A percentile compares a stretch with the other conserved stretches of the same genome.
These are phyloP conservation scores for Pueraria montana DNA, from an alignment of 306 rosid species.

Conservation along the genomic window DNA sequence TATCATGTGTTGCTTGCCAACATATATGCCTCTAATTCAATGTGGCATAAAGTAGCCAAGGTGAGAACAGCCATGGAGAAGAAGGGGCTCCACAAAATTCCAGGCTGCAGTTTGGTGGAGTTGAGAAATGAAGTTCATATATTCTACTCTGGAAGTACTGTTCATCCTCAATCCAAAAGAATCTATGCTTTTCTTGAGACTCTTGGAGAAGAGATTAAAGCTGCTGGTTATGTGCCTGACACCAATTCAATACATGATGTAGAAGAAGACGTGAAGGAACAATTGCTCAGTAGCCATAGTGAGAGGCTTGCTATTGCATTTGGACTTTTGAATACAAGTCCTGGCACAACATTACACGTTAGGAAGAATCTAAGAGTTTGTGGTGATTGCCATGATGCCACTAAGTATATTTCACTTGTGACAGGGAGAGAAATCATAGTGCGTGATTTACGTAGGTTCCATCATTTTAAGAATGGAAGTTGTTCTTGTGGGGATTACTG, in stretches of 20 bases:
- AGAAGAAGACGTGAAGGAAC: conserved; percentile 76
- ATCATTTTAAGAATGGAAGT: conserved; percentile 78
- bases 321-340: conserved; percentile 78
- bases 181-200: conserved; percentile 69
- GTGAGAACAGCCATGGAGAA: conserved; percentile 75
- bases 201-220: conserved; percentile 68
- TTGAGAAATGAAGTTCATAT: conserved; percentile 74
- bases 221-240: conserved; percentile 80
- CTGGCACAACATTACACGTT: conserved; percentile 71
- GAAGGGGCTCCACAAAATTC: conserved; percentile 72
- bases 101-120: conserved; percentile 84
- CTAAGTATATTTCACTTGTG: conserved; percentile 84
- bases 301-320: conserved; percentile 91
- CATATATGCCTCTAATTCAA: conserved; percentile 77
- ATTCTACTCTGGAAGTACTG: conserved; percentile 83
- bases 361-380: conserved; percentile 86
- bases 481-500: conserved; percentile 95
- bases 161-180: conserved; percentile 77
- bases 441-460: conserved; percentile 86
- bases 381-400: conserved; percentile 83
- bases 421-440: conserved; percentile 82
- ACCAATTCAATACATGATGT: conserved; percentile 69
- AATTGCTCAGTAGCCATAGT: conserved; percentile 78
- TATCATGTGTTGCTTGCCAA: conserved; percentile 86
- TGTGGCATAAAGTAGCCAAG: conserved; percentile 77